Percentiles rank a stretch among this genome's conserved stretches.
Conservation (phyloP, 345 rosid species). For the Salix suchowensis region DNA sequence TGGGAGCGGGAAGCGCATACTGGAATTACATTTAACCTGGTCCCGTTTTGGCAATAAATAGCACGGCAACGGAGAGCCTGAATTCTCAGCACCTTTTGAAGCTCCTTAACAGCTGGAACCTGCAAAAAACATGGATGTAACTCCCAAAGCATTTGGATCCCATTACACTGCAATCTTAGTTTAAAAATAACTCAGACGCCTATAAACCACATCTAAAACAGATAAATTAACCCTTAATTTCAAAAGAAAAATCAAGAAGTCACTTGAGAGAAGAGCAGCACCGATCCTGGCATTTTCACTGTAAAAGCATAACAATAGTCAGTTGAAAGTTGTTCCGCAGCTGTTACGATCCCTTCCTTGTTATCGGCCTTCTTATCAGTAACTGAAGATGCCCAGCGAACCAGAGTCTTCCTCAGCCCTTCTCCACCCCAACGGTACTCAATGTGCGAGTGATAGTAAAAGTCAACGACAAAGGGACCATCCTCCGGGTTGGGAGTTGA, state of each 20-base stretch:
- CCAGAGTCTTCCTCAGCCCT: conserved; percentile 86
- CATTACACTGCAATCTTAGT: background rate
- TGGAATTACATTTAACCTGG: conserved; percentile 75
- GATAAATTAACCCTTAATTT: conserved; percentile 1
- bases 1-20: conserved; percentile 85
- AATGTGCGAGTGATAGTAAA: conserved; percentile 91
- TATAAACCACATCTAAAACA: background rate
- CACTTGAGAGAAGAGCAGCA: conserved; percentile 16
- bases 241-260: background rate
- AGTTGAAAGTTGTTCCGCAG: conserved; percentile 82
- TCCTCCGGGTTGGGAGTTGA: conserved; percentile 62
- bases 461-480: conserved; percentile 70
- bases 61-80: conserved; percentile 88
- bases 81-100: conserved; percentile 73
- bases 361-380: conserved; percentile 46
- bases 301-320: conserved; percentile 78
- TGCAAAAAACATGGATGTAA: conserved; percentile 21
- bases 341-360: conserved; percentile 52
- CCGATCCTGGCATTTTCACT: conserved; percentile 59
- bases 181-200: background rate
- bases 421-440: conserved; percentile 99
- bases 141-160: background rate
- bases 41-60: conserved; percentile 74
- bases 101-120: conserved; percentile 84
- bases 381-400: conserved; percentile 77